Conservation (phyloP, 2,329 filamentous ascomycete species). For the Falciphora oryzae region DNA sequence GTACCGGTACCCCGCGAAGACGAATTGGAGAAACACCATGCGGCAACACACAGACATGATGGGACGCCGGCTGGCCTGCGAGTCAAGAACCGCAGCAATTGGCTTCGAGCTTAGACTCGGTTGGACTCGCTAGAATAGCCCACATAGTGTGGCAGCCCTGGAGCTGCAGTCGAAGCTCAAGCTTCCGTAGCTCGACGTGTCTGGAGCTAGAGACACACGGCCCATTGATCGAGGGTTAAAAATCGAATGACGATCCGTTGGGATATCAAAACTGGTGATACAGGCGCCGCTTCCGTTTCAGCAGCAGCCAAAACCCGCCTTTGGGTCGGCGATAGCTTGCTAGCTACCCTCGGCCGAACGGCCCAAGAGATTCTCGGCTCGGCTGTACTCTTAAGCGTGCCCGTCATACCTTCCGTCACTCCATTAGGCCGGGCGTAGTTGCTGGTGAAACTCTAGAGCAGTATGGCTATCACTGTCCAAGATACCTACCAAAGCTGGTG, state of each 20-base stretch:
- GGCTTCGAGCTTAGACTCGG: not conserved
- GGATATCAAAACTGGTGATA: not conserved
- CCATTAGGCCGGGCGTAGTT: not conserved
- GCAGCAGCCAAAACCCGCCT: not conserved
- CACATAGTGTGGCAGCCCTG: not conserved
- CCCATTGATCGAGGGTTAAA: not conserved
- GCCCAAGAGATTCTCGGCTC: not conserved
- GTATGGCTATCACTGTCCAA: not conserved
- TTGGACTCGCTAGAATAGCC: not conserved
- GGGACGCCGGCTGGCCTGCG: not conserved
- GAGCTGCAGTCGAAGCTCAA: not conserved
- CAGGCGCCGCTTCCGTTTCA: not conserved
- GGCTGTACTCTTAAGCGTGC: not conserved
- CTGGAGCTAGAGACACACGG: not conserved
- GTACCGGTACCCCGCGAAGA: constrained; percentile 10
- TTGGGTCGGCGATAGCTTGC: not conserved
- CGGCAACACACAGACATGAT: not conserved
- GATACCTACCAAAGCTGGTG: not conserved
- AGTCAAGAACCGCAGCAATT: not conserved
- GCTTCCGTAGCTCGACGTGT: not conserved
- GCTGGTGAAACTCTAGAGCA: not conserved
- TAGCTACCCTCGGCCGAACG: not conserved
- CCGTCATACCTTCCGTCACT: not conserved
- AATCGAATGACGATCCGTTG: not conserved
- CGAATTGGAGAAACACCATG: not conserved